These are phyloP conservation scores for Penicillium nordicum DNA, from an alignment of 2,329 filamentous ascomycete species.

Conservation along the genomic window DNA sequence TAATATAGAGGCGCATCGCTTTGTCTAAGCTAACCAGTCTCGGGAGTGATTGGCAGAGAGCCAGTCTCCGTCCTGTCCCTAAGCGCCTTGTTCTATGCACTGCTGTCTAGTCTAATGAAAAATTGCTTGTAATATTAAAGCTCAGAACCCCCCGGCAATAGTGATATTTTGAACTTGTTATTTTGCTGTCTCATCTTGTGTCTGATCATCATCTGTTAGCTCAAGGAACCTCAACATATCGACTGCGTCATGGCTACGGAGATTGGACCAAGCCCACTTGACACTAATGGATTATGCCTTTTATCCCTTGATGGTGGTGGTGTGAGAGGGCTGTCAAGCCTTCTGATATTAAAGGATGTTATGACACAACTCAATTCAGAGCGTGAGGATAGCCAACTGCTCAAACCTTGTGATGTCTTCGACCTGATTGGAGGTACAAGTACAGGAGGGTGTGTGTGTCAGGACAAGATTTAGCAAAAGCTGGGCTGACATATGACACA, in stretches of 20 bases:
- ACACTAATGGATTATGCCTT: conserved; percentile 15
- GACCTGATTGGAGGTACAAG: conserved; percentile 23
- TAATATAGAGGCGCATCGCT: neutral
- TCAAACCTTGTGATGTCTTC: conserved; percentile 23
- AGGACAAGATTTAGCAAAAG: too few species aligned
- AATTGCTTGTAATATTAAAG: neutral
- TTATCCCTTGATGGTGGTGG: conserved; percentile 40
- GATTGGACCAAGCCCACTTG: conserved; percentile 2
- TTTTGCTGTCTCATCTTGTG: too few species aligned
- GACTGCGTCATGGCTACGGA: neutral
- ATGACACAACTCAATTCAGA: conserved; percentile 32
- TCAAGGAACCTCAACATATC: neutral
- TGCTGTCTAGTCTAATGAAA: neutral
- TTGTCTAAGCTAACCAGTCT: neutral
- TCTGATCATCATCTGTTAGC: neutral
- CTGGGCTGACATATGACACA: neutral
- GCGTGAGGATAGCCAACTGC: conserved; percentile 10
- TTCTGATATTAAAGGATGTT: conserved; percentile 36
- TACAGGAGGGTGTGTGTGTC: conserved; percentile 27
- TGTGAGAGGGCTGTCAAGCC: conserved; percentile 39
- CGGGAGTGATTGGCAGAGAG: neutral
- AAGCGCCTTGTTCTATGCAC: conserved; percentile 4
- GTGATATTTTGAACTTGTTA: neutral
- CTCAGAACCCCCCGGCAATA: fast-evolving
- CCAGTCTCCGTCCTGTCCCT: neutral